Evolutionary conservation across 2,329 filamentous ascomycete species (phyloP), one percentile per base, ranked within the genome.

Genomic region (Coniosporium uncinatum): DNA sequence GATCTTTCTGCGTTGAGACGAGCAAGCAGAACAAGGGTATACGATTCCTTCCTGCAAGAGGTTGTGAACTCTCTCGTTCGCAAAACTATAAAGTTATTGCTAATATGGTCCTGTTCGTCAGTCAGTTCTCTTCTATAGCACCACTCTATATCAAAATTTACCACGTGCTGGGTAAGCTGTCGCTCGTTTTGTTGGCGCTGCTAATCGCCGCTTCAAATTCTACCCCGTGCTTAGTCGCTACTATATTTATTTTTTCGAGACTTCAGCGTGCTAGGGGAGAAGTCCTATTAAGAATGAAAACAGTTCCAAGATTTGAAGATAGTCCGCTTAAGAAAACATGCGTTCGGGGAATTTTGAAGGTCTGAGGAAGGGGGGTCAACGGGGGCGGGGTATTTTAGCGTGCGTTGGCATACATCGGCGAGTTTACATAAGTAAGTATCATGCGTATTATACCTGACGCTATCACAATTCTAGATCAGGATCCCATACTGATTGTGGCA

Each of bases 111-210:
- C 33, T 37, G 22, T 37, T 43, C 48, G 49, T 42, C 24, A 46
- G 40, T 39, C 40, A 49, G 46, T 52, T 50, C 42, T 51, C 43
- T 39, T 45, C 32, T 27, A 49, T 40, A 31, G 42, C 22, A 51
- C 40, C 38, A 52, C 40, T 48, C 22, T 47, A 38, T 39, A 46
- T 45, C 32, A 36, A 43, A 35, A 47, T 32, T 21, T 24, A 36
- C 35, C 13, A 37, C 19, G 27, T 38, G 34, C 47, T 47, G 39
- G 34, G 39, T 27, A 43, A 37, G 21, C 40, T 47, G 33, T 47
- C 38, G 41, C 43, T 49, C 41, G 18, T 47, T 45, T 44, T 32
- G 38, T 46, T 39, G 35, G 36, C 42, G 40, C 34, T 27, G 38
- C 40, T 27, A 40, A 47, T 47, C 29, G 27, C 45, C 31, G 20